Percentiles rank a stretch among this genome's conserved stretches.
phyloP scores from a whole-genome alignment of 768 basidiomycete species.

The Boletus rubroflammeus region DNA sequence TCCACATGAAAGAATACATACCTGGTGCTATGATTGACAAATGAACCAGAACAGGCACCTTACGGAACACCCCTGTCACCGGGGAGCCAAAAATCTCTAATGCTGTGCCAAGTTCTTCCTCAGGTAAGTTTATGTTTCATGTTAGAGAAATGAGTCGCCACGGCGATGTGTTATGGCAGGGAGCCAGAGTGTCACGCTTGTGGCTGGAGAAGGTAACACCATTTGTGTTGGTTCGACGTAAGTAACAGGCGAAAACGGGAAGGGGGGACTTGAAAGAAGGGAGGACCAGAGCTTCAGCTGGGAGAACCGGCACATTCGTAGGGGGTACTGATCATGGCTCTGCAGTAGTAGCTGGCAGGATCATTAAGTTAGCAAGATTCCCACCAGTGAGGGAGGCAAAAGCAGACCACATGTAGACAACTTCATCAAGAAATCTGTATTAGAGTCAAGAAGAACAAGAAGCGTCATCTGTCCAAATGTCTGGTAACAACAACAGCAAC shows the following conservation, averaged over 20 bases:
- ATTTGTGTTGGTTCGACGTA: not conserved
- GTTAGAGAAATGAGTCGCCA: constrained; percentile 9
- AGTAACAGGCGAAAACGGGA: not conserved
- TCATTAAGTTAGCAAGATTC: constrained; percentile 3
- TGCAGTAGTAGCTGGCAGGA: not conserved
- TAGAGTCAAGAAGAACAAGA: not conserved
- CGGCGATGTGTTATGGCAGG: not conserved
- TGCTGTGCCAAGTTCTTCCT: constrained; percentile 21
- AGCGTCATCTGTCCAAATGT: not conserved
- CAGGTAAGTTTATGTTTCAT: constrained; percentile 7
- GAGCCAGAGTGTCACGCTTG: not conserved
- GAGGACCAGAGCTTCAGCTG: not conserved
- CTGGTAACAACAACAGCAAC: not conserved
- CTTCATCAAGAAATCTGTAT: not conserved
- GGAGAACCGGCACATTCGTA: not conserved
- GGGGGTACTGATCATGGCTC: not conserved
- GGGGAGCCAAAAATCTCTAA: constrained; percentile 18
- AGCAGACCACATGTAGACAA: constrained; percentile 7
- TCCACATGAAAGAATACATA: constrained; percentile 4
- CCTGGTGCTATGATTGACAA: not conserved
- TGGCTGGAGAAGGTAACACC: not conserved
- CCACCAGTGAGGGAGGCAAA: not conserved
- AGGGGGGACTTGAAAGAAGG: not conserved
- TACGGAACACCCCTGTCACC: constrained; percentile 21
- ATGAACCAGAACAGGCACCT: constrained; percentile 9